Evolutionary conservation across 768 basidiomycete species (phyloP).

Genomic region (Crepidotus variabilis): DNA sequence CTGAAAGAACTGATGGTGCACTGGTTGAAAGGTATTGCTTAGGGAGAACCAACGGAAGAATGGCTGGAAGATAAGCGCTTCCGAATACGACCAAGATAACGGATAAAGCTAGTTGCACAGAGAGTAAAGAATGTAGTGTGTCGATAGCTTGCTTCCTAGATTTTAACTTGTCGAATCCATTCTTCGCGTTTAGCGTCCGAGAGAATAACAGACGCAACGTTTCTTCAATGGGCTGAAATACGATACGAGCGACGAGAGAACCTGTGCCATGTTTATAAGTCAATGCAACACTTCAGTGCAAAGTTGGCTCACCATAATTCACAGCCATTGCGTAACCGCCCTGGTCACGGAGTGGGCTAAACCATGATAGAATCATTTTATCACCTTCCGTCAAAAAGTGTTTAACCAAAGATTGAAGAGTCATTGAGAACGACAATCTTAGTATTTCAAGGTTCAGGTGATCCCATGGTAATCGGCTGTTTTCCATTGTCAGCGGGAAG

Average conservation of each 20-base stretch:
- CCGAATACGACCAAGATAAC: conserved; percentile 73
- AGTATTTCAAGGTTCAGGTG: conserved; percentile 25
- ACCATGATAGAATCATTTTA: conserved; percentile 80
- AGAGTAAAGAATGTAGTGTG: conserved; percentile 57
- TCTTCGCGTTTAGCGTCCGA: conserved; percentile 37
- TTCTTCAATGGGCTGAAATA: conserved; percentile 97
- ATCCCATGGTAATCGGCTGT: not conserved
- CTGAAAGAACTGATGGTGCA: conserved; percentile 70
- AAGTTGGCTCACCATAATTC: conserved; percentile 73
- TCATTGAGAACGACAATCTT: conserved; percentile 76
- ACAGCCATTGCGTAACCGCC: conserved; percentile 94
- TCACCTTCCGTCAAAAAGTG: conserved; percentile 96
- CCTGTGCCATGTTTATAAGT: conserved; percentile 34
- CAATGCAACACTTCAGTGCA: not conserved
- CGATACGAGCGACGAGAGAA: conserved; percentile 85
- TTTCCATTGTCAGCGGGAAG: too few species aligned
- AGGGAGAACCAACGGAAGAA: conserved; percentile 70
- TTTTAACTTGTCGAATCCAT: conserved; percentile 7
- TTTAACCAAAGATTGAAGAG: conserved; percentile 85
- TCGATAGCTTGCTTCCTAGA: conserved; percentile 39
- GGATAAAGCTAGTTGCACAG: conserved; percentile 62
- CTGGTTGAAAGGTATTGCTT: conserved; percentile 67
- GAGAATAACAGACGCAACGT: conserved; percentile 89
- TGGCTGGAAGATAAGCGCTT: conserved; percentile 67
- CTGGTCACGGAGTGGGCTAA: conserved; percentile 83